phyloP scores from a whole-genome alignment of 78 protist species.

The Parvularia atlantis region DNA sequence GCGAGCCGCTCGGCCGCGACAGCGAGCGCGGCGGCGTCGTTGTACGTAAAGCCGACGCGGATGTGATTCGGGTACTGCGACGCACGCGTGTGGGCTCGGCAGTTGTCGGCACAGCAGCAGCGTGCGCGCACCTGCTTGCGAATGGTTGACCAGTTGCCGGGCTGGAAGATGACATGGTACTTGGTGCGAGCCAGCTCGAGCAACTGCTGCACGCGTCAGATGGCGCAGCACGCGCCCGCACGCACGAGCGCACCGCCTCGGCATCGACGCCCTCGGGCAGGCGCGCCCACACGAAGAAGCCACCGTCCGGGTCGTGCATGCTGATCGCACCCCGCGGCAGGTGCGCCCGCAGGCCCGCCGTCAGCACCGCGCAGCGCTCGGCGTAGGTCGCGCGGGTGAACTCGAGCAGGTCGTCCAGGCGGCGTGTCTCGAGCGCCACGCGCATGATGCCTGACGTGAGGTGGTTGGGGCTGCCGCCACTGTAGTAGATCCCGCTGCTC shows the following conservation, averaged over 20 bases:
- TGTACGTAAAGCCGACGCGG: too few species aligned
- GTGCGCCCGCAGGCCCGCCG: background rate
- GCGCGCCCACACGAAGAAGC: conserved; percentile 14
- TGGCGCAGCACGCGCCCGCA: too few species aligned
- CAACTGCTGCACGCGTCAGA: too few species aligned
- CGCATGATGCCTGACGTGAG: background rate
- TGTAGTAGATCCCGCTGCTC: background rate
- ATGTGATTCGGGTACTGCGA: too few species aligned
- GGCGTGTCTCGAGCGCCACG: background rate
- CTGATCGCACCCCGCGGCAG: background rate
- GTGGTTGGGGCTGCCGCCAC: conserved; percentile 2
- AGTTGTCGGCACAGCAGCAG: too few species aligned
- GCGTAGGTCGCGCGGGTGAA: background rate
- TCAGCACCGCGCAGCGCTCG: background rate
- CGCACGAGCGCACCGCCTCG: background rate
- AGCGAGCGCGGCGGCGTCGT: too few species aligned
- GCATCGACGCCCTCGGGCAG: conserved; percentile 1
- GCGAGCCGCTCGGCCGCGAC: too few species aligned
- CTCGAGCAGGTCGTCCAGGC: background rate
- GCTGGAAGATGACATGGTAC: background rate
- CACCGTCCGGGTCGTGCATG: background rate
- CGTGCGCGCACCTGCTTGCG: too few species aligned
- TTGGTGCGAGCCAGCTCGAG: background rate
- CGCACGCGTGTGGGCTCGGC: too few species aligned
- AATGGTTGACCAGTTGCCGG: too few species aligned